Evolutionary conservation across 2,329 filamentous ascomycete genomes (phyloP), one percentile per base, ranked within the genome.

Genomic region (Zasmidium citrigriseum): DNA sequence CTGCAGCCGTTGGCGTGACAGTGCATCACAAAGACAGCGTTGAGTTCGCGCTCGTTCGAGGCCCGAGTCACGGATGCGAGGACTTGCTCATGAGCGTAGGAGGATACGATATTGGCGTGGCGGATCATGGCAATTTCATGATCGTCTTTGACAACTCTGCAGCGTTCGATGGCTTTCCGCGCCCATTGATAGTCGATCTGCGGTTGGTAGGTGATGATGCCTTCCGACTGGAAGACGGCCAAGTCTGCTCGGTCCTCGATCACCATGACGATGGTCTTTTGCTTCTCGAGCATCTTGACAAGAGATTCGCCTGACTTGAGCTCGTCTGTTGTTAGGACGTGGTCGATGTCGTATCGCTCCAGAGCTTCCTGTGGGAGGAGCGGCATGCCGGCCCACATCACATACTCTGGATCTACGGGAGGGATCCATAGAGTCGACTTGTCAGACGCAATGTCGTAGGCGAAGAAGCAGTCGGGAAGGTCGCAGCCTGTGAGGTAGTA

Each of bases 331-430:
- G 70, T 70, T 11, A 67, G 62, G 5, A 72, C 71, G 9, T 85
- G 80, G 72, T 98, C 93, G 46, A 81, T 72, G 52, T 81, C 77
- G 66, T 77, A 78, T 60, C 65, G 75, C 49, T 84, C 76, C 58
- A 89, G 78, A 4, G 93, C 93, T 71, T 97, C 89, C 46, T 89
- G 82, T 29, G 83, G 78, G 34, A 87, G 89, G 59, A 96, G 78
- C 0, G 95, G 95, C 34, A 99, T 83, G n/a, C 95, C 95, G 20
- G 89, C 90, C 95, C 95, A 99, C 74, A 99, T 92, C 58, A 99
- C 93, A 58, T 86, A 87, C 51, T 96, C 91, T 12, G 92, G 86
- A 66, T 97, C 89, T 67, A 93, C 84, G 20, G 93, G 91, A 2
- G 95, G 93, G 68, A 99, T 96, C 78, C 93, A 99, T 56, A 99